These are phyloP conservation scores for Ramalina intermedia DNA, from an alignment of 495 filamentous ascomycete genomes.

Conservation along the genomic window DNA sequence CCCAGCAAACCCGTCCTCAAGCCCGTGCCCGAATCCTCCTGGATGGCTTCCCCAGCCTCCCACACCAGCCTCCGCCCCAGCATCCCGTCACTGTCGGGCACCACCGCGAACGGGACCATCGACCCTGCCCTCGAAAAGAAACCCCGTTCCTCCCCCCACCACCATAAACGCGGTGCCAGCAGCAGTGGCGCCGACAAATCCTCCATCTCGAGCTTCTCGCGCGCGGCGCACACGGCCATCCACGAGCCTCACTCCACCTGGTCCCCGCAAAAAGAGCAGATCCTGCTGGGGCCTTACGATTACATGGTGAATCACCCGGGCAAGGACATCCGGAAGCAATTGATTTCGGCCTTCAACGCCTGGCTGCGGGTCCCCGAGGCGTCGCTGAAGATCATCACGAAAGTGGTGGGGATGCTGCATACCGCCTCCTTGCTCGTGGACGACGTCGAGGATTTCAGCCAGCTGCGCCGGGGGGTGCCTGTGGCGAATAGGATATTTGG, in stretches of 20 bases:
- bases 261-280: conserved; percentile 58
- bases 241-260: conserved; percentile 42
- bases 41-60: conserved; percentile 26
- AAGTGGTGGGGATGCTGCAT: conserved; percentile 85
- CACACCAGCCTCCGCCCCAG: conserved; percentile 10
- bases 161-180: background rate
- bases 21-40: conserved; percentile 42
- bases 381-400: conserved; percentile 68
- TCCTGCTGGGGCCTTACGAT: conserved; percentile 74
- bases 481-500: conserved; percentile 94
- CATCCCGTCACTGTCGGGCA: conserved; percentile 13
- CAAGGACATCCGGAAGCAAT: conserved; percentile 75
- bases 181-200: background rate
- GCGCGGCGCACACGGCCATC: conserved; percentile 34
- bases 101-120: conserved; percentile 1
- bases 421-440: conserved; percentile 86
- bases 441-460: conserved; percentile 75
- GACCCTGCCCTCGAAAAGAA: background rate
- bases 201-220: conserved; percentile 17
- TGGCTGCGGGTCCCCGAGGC: conserved; percentile 75
- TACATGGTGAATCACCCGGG: conserved; percentile 78
- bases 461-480: conserved; percentile 74
- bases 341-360: conserved; percentile 80
- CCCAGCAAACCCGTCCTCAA: conserved; percentile 35
- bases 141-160: background rate